Evolutionary conservation across 352 stramenopile genomes (phyloP), one percentile per base, ranked within the genome.

Genomic region (Elongisporangium anandrum): DNA sequence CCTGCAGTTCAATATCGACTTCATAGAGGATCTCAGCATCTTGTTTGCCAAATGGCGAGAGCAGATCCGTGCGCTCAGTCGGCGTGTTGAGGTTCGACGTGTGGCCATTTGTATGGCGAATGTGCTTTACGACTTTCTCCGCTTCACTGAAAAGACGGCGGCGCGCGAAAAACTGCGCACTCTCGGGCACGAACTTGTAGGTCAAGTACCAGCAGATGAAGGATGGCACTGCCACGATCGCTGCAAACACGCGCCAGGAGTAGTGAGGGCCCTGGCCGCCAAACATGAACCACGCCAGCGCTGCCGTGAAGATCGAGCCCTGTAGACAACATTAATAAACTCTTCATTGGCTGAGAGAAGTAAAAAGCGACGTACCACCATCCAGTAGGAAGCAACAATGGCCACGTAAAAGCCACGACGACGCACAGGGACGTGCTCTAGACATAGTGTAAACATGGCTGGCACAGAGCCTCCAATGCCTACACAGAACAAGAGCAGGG

Each of bases 381-480:
- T 97, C 90, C 90, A 97, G 67, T 95, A 97, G 3, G 80, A 88
- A 16, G 86, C 87, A 8, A 97, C 78, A 50, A 95, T 76, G 19
- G 86, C 96, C 48, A 97, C 74, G 65, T 92, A 94, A 38, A 85
- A 87, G 16, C 87, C 88, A 38, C 88, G 87, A 19, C 72, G 78
- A 24, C 73, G 56, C 1, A 71, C 72, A 4, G 90, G 88, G n/a
- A 96, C 83, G 39, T 96, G 81, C 65, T 97, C 90, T 13, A 85
- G 82, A 60, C 85, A 93, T 17, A 97, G 71, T 5, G 88, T 89
- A 64, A 97, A 97, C 54, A 95, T 82, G 8, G 81, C 75, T 13
- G 90, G 87, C 20, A 97, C 85, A 0, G 86, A 94, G 38, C 89
- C 89, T 34, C 90, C 90, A 59, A 97, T 91, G 23, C 90, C 89